Base-by-base conservation (phyloP, 257 asterid genomes). In the Paraleonurus japonicus region DNA sequence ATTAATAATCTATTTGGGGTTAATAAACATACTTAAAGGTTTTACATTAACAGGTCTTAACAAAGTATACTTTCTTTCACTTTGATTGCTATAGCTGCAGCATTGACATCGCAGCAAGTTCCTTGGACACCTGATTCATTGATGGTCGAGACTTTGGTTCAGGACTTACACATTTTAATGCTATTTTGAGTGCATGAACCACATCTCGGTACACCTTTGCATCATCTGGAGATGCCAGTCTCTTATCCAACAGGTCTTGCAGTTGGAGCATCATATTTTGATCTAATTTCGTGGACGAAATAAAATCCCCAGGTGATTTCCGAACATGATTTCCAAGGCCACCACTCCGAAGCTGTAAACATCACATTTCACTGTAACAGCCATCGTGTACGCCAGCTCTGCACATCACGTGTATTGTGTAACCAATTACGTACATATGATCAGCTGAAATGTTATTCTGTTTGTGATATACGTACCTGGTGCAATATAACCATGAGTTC, bases 321-420 rank as follows among this genome's bases (percentile, higher is more conserved):
- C 84, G 1, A 43, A 51, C 43, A 76, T 66, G 47, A 60, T 51
- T 54, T 80, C 84, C 16, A 80, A 16, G 3, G 80, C 71, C 20
- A 75, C 65, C 30, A 79, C 74, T 0, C 82, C 79, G 16, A 78
- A 78, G 28, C 82, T 74, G 11, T 78, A 78, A 1, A 75, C 74
- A 26, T 75, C 83, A 10, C 83, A 75, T 59, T 75, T 75, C 53
- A 70, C 72, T 0, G 61, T 79, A 6, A 79, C 84, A 2, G 11
- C 47, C 75, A 76, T 73, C 0, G 81, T 80, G 51, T 71, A 75
- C 2, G 84, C 78, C 33, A 71, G 27, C 30, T 80, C 79, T 80
- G 74, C 78, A 58, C 10, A 15, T 48, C 37, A 32, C 6, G 37
- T 4, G 37, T 16, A 47, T 1, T n/a, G 8, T 1, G 2, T 1